Percentiles rank a stretch among this genome's conserved stretches.
These are phyloP conservation scores for Austroboletus niveus DNA, from an alignment of 1,284 basidiomycete genomes.

Conservation along the genomic window DNA sequence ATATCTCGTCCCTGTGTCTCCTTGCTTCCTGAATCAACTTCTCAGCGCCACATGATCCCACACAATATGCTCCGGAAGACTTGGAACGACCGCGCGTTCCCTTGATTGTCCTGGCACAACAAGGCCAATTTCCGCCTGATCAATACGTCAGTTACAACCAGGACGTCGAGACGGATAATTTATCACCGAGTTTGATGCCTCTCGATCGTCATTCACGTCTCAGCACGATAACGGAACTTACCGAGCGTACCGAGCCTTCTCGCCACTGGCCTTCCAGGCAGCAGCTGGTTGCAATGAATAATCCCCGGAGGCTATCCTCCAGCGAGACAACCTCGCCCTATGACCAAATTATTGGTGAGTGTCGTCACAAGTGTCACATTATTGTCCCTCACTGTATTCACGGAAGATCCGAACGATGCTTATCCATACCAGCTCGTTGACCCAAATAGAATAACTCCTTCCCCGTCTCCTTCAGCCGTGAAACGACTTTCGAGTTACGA, in stretches of 20 bases:
- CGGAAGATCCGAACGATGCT: slow-evolving; percentile 15
- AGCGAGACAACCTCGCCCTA: slow-evolving; percentile 57
- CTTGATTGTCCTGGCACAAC: slow-evolving; percentile 55
- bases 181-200: slow-evolving; percentile 20
- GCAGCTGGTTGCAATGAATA: slow-evolving; percentile 37
- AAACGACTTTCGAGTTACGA: slow-evolving; percentile 61
- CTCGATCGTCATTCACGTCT: slow-evolving; percentile 36
- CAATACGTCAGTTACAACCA: slow-evolving; percentile 19
- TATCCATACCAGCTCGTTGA: slow-evolving; percentile 35
- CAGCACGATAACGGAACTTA: slow-evolving; percentile 64
- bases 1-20: slow-evolving; percentile 23
- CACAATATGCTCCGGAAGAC: slow-evolving; percentile 20
- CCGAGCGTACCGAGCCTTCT: slow-evolving; percentile 60
- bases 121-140: slow-evolving; percentile 38
- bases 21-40: slow-evolving; percentile 2
- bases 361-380: background rate
- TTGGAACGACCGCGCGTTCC: slow-evolving; percentile 46
- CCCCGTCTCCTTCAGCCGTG: slow-evolving; percentile 69
- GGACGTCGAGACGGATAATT: slow-evolving; percentile 17
- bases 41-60: slow-evolving; percentile 14
- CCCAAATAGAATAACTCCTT: slow-evolving; percentile 62
- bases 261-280: slow-evolving; percentile 43
- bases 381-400: slow-evolving; percentile 2
- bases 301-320: slow-evolving; percentile 38
- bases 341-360: slow-evolving; percentile 58